Base-by-base conservation (phyloP, 768 basidiomycete species). In the Pulveroboletus sp. region DNA sequence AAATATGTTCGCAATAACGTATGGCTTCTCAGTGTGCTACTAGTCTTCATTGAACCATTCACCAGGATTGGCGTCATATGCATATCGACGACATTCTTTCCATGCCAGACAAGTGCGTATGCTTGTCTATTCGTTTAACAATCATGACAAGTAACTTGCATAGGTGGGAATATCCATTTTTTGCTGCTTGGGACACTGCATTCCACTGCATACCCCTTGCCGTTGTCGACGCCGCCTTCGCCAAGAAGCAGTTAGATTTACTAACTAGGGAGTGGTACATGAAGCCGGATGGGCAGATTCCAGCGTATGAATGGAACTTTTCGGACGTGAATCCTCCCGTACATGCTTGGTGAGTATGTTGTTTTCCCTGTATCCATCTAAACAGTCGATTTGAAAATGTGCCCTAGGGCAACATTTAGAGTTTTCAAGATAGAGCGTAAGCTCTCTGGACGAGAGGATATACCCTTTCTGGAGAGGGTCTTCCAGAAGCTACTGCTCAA, bases 271-370 rank as follows among this genome's bases (percentile, higher is more conserved):
- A 99, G 71, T 99, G 96, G 96, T 99, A 98, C 71, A 90, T 92
- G 89, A 96, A 96, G 67, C 96, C 96, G 1, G 95, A 98, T 66
- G 96, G 96, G 32, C 94, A 96, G 62, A 88, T 99, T 50, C 96
- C 96, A 4, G 96, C 96, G 0, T 99, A 98, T 67, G 96, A 99
- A 68, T 99, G 96, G 96, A 98, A 99, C 66, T 98, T 96, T 61
- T 81, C 86, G 43, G 96, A 99, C 65, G 96, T 98, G 55, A 98
- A 99, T 67, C 96, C 96, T 8, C 96, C 96, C 11, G 96, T 99
- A 4, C 96, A 99, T 69, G 96, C 96, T 8, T 99, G 96, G 93
- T 85, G 58, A 47, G 74, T 61, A 15, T 35, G 8, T 36, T 30
- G 21, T 41, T 28, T 27, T 33, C 18, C 24, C 17, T 41, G 27